These are phyloP conservation scores for Sphaerostilbella broomeana DNA, from an alignment of 2,329 filamentous ascomycete genomes.

Conservation along the genomic window DNA sequence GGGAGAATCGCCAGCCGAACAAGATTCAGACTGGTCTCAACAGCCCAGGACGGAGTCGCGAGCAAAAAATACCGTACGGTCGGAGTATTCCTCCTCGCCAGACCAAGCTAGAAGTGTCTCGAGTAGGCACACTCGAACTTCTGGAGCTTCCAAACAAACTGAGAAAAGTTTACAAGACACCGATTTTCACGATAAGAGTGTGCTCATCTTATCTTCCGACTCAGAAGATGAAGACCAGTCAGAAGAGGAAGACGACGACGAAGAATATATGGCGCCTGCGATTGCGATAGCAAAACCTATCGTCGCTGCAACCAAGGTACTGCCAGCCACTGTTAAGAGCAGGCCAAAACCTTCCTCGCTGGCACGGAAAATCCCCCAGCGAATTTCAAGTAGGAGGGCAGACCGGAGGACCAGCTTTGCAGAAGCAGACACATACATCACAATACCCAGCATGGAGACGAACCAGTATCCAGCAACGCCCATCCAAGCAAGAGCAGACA, in stretches of 20 bases:
- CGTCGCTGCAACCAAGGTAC: constrained; percentile 6
- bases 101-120: constrained; percentile 47
- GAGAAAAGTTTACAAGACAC: constrained; percentile 40
- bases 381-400: constrained; percentile 16
- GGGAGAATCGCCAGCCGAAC: constrained; percentile 8
- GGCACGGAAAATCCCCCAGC: constrained; percentile 20
- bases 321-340: constrained; percentile 10
- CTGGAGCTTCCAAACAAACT: constrained; percentile 45
- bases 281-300: too few species aligned
- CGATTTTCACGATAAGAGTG: constrained; percentile 48
- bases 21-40: constrained; percentile 11
- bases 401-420: constrained; percentile 36
- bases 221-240: constrained; percentile 45
- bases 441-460: constrained; percentile 28
- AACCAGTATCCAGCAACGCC: constrained; percentile 19
- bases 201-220: constrained; percentile 52
- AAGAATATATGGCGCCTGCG: too few species aligned
- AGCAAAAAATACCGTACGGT: constrained; percentile 17
- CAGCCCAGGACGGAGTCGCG: constrained; percentile 10
- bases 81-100: constrained; percentile 24
- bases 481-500: not conserved
- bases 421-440: constrained; percentile 36
- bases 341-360: too few species aligned
- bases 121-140: constrained; percentile 49
- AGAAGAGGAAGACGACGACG: constrained; percentile 13